Evolutionary conservation across 2,329 filamentous ascomycete genomes (phyloP).

Genomic region (Rugonectria rugulosa): DNA sequence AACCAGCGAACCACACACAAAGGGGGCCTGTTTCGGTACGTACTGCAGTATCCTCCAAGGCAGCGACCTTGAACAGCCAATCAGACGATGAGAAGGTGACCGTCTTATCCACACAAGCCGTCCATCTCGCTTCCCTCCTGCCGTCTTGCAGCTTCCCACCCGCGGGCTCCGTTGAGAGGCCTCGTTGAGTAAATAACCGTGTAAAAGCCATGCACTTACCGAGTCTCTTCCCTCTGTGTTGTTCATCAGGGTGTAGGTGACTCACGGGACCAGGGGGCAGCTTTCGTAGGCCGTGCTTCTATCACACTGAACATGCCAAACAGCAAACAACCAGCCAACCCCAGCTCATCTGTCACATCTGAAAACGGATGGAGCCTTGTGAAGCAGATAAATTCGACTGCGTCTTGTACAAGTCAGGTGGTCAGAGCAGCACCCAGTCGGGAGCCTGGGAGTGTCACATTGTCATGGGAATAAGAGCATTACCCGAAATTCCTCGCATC

Average conservation of each 20-base stretch:
- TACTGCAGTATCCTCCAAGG: too few relatives aligned
- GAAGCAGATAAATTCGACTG: constrained; percentile 5
- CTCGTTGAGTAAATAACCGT: not conserved
- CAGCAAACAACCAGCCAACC: not conserved
- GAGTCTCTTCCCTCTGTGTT: not conserved
- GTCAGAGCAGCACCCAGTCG: not conserved
- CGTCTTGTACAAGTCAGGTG: constrained; percentile 5
- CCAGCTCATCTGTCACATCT: too few relatives aligned
- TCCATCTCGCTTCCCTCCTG: not conserved
- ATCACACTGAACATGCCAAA: not conserved
- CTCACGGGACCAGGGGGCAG: constrained; percentile 4
- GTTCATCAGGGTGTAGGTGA: constrained; percentile 15
- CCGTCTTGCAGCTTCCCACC: not conserved
- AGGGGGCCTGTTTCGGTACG: constrained; percentile 1
- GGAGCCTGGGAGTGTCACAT: not conserved
- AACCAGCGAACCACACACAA: constrained; percentile 29
- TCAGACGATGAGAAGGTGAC: not conserved
- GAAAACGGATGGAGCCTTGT: constrained; percentile 3
- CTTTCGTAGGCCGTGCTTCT: constrained; percentile 4
- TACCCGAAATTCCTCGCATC: not conserved
- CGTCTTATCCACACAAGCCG: constrained; percentile 7
- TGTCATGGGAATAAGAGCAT: not conserved
- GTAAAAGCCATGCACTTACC: constrained; percentile 9
- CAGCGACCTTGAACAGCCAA: too few relatives aligned
- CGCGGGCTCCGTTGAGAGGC: constrained; percentile 12